phyloP scores from a whole-genome alignment of 140 eudicot genomes.

The Stevia rebaudiana region DNA sequence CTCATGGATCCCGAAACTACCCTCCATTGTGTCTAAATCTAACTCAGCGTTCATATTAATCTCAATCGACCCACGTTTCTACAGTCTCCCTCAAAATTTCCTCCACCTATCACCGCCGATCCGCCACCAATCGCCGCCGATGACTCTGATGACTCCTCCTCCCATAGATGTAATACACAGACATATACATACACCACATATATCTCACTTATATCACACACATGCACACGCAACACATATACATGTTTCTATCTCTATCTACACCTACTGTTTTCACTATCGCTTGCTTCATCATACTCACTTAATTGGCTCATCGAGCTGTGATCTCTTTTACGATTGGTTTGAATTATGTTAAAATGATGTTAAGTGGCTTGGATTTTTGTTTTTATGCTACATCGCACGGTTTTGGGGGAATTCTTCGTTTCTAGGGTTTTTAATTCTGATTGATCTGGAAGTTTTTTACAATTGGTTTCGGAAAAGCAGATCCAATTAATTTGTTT shows the following conservation, averaged over 20 bases:
- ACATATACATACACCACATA: constrained; percentile 15
- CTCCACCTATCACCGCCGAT: constrained; percentile 31
- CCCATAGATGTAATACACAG: constrained; percentile 41
- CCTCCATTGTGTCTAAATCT: constrained; percentile 4
- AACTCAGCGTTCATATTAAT: constrained; percentile 23
- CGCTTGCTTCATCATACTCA: constrained; percentile 9
- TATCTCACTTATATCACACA: constrained; percentile 6
- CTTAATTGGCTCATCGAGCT: constrained; percentile 9
- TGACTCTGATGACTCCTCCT: constrained; percentile 64
- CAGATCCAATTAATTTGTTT: constrained; percentile 20
- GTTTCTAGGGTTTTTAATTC: constrained; percentile 44
- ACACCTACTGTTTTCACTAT: constrained; percentile 15
- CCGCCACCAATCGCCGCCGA: constrained; percentile 32
- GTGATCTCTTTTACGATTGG: constrained; percentile 27
- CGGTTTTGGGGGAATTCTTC: constrained; percentile 12
- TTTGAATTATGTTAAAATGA: background rate
- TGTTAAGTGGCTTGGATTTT: constrained; percentile 16
- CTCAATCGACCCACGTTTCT: constrained; percentile 21
- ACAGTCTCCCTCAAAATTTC: constrained; percentile 19
- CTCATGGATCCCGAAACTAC: background rate
- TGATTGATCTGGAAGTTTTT: constrained; percentile 19
- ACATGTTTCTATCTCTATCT: constrained; percentile 5
- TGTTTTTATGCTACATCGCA: background rate
- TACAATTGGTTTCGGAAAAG: background rate
- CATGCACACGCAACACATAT: constrained; percentile 15